Percentiles rank a stretch among this genome's conserved stretches.
Conservation (phyloP, 2,329 filamentous ascomycete genomes). For the Alternaria sp. region DNA sequence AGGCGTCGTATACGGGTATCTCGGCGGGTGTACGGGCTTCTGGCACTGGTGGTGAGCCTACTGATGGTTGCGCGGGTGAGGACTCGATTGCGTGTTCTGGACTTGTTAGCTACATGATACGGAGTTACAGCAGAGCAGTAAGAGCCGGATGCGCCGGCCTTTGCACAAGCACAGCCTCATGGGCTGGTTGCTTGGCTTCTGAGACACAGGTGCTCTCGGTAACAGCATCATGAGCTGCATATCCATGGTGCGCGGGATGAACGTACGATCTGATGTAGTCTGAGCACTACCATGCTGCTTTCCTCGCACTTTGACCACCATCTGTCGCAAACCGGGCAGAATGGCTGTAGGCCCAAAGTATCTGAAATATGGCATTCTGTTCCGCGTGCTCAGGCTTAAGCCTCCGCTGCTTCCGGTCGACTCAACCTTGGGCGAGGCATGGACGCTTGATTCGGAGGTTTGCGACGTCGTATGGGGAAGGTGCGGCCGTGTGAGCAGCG, state of each 20-base stretch:
- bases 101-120: conserved; percentile 4
- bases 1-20: conserved; percentile 77
- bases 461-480: conserved; percentile 30
- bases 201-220: neutral
- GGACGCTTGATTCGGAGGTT: conserved; percentile 28
- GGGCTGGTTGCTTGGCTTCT: neutral
- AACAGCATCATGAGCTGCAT: neutral
- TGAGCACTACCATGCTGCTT: conserved; percentile 65
- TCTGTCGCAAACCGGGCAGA: conserved; percentile 89
- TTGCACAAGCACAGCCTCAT: neutral
- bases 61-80: conserved; percentile 40
- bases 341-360: conserved; percentile 93
- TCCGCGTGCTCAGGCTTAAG: conserved; percentile 57
- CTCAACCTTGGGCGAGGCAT: conserved; percentile 28
- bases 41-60: conserved; percentile 32
- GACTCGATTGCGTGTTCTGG: conserved; percentile 39
- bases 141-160: neutral
- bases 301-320: conserved; percentile 79
- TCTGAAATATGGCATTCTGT: conserved; percentile 84
- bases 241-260: neutral
- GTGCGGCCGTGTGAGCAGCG: conserved; percentile 35
- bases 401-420: conserved; percentile 19
- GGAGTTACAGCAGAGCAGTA: conserved; percentile 2
- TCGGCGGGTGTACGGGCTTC: conserved; percentile 54
- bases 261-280: conserved; percentile 60